phyloP scores from a whole-genome alignment of 129 eudicot genomes.

The Smallanthus sonchifolius region DNA sequence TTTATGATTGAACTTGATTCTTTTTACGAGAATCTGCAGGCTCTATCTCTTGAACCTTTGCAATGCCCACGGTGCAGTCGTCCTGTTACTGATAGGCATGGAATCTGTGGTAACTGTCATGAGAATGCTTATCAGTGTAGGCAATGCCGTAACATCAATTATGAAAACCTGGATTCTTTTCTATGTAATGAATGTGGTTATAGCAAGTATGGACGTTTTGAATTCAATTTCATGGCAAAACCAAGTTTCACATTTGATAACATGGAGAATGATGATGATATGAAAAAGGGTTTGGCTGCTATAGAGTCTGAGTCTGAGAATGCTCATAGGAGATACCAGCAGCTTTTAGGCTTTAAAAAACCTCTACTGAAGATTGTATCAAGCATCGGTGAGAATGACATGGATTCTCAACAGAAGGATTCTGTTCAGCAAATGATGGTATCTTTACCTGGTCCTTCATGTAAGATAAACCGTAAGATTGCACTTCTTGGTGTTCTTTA shows the following conservation, averaged over 20 bases:
- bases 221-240: conserved; percentile 95
- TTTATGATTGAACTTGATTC: conserved; percentile 99
- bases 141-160: conserved; percentile 97
- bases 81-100: conserved; percentile 96
- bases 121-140: conserved; percentile 99
- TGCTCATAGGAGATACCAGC: conserved; percentile 98
- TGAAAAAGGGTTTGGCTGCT: conserved; percentile 95
- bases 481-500: conserved; percentile 98
- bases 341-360: conserved; percentile 93
- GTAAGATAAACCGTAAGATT: conserved; percentile 93
- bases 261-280: conserved; percentile 99
- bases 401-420: conserved; percentile 99
- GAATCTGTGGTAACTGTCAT: conserved; percentile 90
- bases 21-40: conserved; percentile 97
- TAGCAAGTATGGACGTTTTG: conserved; percentile 98
- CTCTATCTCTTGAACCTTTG: conserved; percentile 92
- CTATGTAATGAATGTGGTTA: conserved; percentile 97
- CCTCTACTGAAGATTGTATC: conserved; percentile 97
- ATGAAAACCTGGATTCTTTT: conserved; percentile 93
- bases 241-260: conserved; percentile 94
- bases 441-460: conserved; percentile 97
- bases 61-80: conserved; percentile 99
- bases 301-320: conserved; percentile 98
- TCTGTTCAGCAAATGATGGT: conserved; percentile 99
- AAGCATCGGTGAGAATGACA: conserved; percentile 95